phyloP scores from a whole-genome alignment of 169 alveolate genomes.

The Besnoitia besnoiti region DNA sequence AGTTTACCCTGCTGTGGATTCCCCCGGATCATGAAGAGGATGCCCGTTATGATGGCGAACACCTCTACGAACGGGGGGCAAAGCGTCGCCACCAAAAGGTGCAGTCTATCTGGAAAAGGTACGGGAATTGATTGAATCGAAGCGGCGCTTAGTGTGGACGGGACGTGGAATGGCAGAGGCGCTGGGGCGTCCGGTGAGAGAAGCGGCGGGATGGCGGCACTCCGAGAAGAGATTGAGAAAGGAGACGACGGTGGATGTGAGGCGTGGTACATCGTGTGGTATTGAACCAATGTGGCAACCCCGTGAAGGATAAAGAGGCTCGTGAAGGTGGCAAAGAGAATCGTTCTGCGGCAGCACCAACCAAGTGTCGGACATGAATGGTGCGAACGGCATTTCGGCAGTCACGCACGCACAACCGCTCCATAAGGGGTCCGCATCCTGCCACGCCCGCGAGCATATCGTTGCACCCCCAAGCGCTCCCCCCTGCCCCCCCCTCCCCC shows the following conservation, averaged over 20 bases:
- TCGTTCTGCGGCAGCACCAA: not conserved
- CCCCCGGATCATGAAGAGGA: not conserved
- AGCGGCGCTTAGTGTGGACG: not conserved
- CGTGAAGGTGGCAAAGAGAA: not conserved
- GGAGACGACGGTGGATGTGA: not conserved
- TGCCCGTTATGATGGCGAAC: not conserved
- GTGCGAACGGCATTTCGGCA: too few relatives aligned
- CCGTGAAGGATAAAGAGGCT: not conserved
- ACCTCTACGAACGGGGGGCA: not conserved
- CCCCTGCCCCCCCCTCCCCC: too few relatives aligned
- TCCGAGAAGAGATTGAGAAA: not conserved
- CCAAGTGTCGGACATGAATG: too few relatives aligned
- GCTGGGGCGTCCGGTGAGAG: not conserved
- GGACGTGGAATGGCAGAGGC: not conserved
- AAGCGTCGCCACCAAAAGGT: not conserved
- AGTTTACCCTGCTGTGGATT: not conserved
- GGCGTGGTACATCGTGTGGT: conserved; percentile 11
- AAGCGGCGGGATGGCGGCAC: not conserved
- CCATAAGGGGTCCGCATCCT: too few relatives aligned
- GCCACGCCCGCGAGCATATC: too few relatives aligned
- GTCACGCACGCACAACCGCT: not conserved
- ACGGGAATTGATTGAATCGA: not conserved
- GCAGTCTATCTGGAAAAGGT: not conserved
- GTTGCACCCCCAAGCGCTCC: too few relatives aligned
- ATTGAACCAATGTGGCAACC: not conserved